Percentiles rank a stretch among this genome's conserved stretches.
phyloP scores from a whole-genome alignment of 257 asterid genomes.

The Fraxinus americana region DNA sequence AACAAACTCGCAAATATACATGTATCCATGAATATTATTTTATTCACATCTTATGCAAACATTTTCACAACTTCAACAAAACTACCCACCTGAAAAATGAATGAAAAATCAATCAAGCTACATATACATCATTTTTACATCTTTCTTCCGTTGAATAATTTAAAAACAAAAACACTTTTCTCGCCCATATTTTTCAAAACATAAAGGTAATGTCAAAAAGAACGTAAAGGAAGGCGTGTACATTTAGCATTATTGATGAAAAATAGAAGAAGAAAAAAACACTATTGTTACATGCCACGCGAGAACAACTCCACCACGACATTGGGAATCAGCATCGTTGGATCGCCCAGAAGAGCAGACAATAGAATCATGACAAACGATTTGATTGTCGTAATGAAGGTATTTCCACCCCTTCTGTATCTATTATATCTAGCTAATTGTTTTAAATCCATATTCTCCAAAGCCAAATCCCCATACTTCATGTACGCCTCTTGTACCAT shows the following conservation, averaged over 20 bases:
- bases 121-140: too few relatives aligned
- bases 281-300: constrained; percentile 2
- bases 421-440: constrained; percentile 2
- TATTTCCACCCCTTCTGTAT: background rate
- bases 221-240: too few relatives aligned
- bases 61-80: background rate
- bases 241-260: too few relatives aligned
- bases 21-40: too few relatives aligned
- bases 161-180: too few relatives aligned
- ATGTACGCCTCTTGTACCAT: constrained; percentile 30
- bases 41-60: background rate
- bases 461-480: constrained; percentile 19
- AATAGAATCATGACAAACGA: constrained; percentile 27
- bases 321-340: constrained; percentile 25
- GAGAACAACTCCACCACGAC: constrained; percentile 15
- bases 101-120: too few relatives aligned
- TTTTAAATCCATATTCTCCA: constrained; percentile 19
- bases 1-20: too few relatives aligned
- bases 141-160: too few relatives aligned
- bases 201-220: too few relatives aligned
- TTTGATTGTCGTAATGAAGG: constrained; percentile 13
- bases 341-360: constrained; percentile 35
- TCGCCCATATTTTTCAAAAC: too few relatives aligned
- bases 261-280: too few relatives aligned
- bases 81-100: background rate